Base-by-base conservation (phyloP, 2,329 filamentous ascomycete species). In the Penicillium hesseltinei region DNA sequence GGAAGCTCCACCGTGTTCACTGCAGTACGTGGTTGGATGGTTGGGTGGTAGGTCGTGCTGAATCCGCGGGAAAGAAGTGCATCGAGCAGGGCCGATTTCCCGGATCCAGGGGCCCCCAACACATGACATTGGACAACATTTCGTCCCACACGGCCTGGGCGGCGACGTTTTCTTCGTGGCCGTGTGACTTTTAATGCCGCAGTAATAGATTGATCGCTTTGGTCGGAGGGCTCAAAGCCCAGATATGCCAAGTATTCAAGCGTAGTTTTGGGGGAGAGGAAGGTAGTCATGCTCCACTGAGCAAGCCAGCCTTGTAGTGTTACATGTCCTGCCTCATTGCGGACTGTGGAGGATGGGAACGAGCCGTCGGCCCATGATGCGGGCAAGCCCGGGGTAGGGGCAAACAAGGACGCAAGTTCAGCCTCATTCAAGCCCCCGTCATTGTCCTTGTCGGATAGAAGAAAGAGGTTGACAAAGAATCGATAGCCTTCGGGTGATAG, bases 251-350 rank as follows among this genome's bases (percentile, higher is more conserved):
- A 85, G 72, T 99, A 99, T 66, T 95, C 92, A 4, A 99, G 82
- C 0, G 94, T 97, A 0, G 91, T 97, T 71, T 94, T 95, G 13
- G 94, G 93, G 56, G 95, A 92, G 59, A 95, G 86, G 68, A 97
- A 99, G 0, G 94, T 99, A 0, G 94, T 99, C 94, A 99, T 99
- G 72, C 92, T 97, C 94, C 94, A 99, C 69, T 99, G 94, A 4
- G 94, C 94, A 38, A 99, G 84, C 94, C 94, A 99, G 2, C 94
- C 94, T 74, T 99, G 94, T 4, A 99, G 81, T 1, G 94, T 99
- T 60, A 99, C 92, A 72, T 97, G 86, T 0, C 94, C 94, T 9
- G 91, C 91, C 75, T 99, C 94, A 70, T 97, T 97, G 42, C 91
- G 88, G 19, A 97, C 93, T 0, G 94, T 97, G 25, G 91, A 96